Evolutionary conservation across 2,329 filamentous ascomycete genomes (phyloP).

Genomic region (Stemphylium vesicarium): DNA sequence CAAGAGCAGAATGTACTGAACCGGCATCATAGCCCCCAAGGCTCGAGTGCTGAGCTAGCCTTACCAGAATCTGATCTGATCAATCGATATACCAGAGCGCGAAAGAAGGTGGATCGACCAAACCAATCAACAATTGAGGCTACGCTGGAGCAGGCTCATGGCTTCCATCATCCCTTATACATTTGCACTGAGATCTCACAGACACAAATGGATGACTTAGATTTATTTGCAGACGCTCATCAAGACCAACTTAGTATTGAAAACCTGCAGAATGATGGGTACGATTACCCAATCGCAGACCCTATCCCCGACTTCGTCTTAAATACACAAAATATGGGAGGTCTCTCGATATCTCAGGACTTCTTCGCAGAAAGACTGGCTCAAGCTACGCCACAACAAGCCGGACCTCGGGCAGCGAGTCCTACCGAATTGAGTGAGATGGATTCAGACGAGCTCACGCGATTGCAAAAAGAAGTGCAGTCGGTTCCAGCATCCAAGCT

Average conservation of each 20-base stretch:
- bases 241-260: slow-evolving; percentile 7
- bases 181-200: neutral
- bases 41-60: neutral
- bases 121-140: slow-evolving; percentile 18
- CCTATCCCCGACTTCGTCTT: slow-evolving; percentile 8
- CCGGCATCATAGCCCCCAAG: neutral
- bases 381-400: neutral
- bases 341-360: neutral
- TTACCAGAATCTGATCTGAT: slow-evolving; percentile 1
- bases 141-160: neutral
- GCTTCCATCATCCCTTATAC: neutral
- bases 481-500: neutral
- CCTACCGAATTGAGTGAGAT: slow-evolving; percentile 17
- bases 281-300: slow-evolving; percentile 9
- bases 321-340: slow-evolving; percentile 14
- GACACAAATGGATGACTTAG: neutral
- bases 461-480: slow-evolving; percentile 6
- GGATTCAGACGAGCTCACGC: slow-evolving; percentile 16
- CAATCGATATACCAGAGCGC: slow-evolving; percentile 4
- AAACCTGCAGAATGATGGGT: slow-evolving; percentile 5
- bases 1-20: neutral
- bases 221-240: slow-evolving; percentile 6
- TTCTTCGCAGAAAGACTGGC: neutral
- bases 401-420: neutral
- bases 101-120: slow-evolving; percentile 31